phyloP scores from a whole-genome alignment of 2,329 filamentous ascomycete species.

The Xylaria sp. region DNA sequence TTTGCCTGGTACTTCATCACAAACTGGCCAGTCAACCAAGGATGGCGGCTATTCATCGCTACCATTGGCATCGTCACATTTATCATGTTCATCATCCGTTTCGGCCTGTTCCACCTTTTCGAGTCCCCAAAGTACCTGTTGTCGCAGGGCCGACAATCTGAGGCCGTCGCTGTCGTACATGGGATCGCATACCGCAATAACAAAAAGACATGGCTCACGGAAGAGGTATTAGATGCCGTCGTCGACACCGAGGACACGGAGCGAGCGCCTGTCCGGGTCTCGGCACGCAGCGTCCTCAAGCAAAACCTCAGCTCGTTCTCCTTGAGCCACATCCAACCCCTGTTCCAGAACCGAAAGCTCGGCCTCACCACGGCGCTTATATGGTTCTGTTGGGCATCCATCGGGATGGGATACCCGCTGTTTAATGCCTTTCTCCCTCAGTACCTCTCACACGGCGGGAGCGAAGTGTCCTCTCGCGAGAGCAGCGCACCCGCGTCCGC shows the following conservation, averaged over 20 bases:
- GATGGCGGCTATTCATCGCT: constrained; percentile 80
- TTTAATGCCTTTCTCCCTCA: constrained; percentile 94
- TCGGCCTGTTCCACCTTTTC: constrained; percentile 82
- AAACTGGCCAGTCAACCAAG: constrained; percentile 73
- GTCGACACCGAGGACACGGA: constrained; percentile 55
- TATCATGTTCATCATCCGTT: constrained; percentile 79
- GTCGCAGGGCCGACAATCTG: constrained; percentile 77
- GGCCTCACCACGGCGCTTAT: constrained; percentile 65
- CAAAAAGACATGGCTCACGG: constrained; percentile 78
- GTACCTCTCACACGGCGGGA: constrained; percentile 73
- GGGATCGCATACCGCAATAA: constrained; percentile 79
- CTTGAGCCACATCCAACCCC: constrained; percentile 70
- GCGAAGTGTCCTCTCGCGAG: constrained; percentile 50
- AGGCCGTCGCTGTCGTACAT: constrained; percentile 83
- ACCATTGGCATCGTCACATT: constrained; percentile 79
- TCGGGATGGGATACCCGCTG: constrained; percentile 87
- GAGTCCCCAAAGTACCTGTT: constrained; percentile 89
- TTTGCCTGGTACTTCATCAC: constrained; percentile 82
- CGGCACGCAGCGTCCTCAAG: constrained; percentile 58
- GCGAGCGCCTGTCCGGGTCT: constrained; percentile 39
- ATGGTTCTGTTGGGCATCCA: constrained; percentile 84
- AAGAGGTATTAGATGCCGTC: constrained; percentile 71
- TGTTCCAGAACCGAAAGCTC: constrained; percentile 67
- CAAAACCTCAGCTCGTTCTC: constrained; percentile 74
- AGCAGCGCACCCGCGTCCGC: constrained; percentile 40